phyloP scores from a whole-genome alignment of 2,329 filamentous ascomycete species.

The Venturia carpophila region DNA sequence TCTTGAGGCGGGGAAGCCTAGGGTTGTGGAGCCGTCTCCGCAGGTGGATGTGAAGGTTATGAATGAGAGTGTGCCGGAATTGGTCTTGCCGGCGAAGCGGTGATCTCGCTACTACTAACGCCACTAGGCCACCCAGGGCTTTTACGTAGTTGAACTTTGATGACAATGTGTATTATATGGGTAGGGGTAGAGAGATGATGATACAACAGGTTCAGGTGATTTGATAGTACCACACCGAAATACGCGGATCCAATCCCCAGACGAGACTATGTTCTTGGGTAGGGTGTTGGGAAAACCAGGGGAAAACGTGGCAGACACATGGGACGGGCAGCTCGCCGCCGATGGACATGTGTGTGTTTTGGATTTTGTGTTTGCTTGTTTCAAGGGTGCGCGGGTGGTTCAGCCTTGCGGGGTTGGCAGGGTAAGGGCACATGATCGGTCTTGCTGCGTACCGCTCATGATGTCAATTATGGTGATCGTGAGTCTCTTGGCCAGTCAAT shows the following conservation, averaged over 20 bases:
- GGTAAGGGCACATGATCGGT: background rate
- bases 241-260: too few species aligned
- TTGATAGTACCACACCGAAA: too few species aligned
- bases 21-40: background rate
- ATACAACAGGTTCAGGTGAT: background rate
- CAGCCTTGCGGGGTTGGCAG: background rate
- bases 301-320: background rate
- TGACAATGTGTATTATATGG: conserved; percentile 8
- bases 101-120: conserved; percentile 19
- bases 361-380: background rate
- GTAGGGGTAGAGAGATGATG: background rate
- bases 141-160: background rate
- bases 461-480: too few species aligned
- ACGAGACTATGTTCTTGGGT: too few species aligned
- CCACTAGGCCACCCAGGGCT: background rate
- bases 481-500: background rate
- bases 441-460: too few species aligned
- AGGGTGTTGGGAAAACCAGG: too few species aligned
- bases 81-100: conserved; percentile 7
- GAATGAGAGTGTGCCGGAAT: conserved; percentile 9
- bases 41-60: background rate
- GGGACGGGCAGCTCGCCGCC: background rate
- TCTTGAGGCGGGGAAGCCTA: conserved; percentile 23
- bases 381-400: background rate
- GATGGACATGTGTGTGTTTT: background rate